Base-by-base conservation (phyloP, 1,284 basidiomycete species). In the Boletus mariae region DNA sequence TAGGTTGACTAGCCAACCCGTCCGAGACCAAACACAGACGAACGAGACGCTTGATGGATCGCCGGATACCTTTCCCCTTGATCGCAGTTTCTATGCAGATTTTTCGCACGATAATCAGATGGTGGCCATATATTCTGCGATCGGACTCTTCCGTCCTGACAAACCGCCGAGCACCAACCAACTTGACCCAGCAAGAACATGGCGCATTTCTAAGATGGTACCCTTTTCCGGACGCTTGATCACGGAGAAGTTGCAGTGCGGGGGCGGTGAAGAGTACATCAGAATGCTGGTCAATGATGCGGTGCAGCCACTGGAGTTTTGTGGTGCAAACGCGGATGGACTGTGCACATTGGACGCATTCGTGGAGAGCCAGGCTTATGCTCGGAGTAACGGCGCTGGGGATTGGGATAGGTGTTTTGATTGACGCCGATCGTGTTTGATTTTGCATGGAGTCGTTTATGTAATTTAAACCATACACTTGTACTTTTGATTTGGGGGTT, bases 81-180 rank as follows among this genome's bases (percentile, higher is more conserved):
- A 83, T 60, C 78, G 80, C 43, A 77, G 72, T 2, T 63, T 90
- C 48, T 90, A 87, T 59, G 83, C 79, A 20, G 90, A 93, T 68
- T 92, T 93, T 66, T 86, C 87, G 31, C 90, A 93, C 67, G 90
- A 93, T 65, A 88, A 90, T 66, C 75, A 87, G 62, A 88, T 94
- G 80, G 73, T 89, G 37, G 83, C 87, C 44, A 86, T 92, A 52
- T 85, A 83, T 55, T 71, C 84, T 23, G 87, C 90, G 0, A 67
- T 93, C 48, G 88, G 90, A 13, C 73, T 93, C 15, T 85, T 90
- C 68, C 68, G 62, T 29, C 75, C 75, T 43, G 56, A 59, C 12
- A 71, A 77, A 11, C 52, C 62, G 3, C 75, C 83, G 13, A 72
- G 79, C 62, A 76, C 82, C 1, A 65, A 66, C 8, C 51, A 56